A percentile compares a stretch with the other conserved stretches of the same genome.
These are phyloP conservation scores for Primulina eburnea DNA, from an alignment of 257 asterid genomes.

Conservation along the genomic window DNA sequence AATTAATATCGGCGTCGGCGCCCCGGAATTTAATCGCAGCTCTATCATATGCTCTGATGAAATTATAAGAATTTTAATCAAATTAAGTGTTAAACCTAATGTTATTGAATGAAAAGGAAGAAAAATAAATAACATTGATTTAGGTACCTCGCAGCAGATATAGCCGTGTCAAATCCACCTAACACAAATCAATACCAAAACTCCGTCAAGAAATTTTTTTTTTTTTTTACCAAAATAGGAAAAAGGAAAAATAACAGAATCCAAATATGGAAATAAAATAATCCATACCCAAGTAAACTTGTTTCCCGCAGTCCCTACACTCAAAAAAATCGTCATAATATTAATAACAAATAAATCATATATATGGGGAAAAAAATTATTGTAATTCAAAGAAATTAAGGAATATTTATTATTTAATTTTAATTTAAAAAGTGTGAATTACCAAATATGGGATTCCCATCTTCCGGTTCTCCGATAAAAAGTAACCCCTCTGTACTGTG, in stretches of 20 bases:
- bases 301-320: constrained; percentile 73
- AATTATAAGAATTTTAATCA: neutral
- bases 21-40: constrained; percentile 58
- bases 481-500: constrained; percentile 65
- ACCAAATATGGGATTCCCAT: constrained; percentile 79
- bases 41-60: constrained; percentile 48
- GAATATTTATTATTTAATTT: neutral
- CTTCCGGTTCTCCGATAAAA: constrained; percentile 69
- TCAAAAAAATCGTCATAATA: constrained; percentile 7
- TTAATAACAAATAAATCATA: neutral
- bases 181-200: constrained; percentile 12
- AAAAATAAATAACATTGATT: neutral
- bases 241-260: constrained; percentile 11
- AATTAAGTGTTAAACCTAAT: neutral
- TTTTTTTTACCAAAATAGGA: neutral
- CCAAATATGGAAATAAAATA: neutral
- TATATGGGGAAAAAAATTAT: neutral
- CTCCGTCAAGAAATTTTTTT: neutral
- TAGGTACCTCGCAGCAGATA: constrained; percentile 73
- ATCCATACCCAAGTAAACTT: constrained; percentile 60
- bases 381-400: neutral
- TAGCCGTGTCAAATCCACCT: constrained; percentile 96
- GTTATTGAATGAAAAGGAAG: no score
- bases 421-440: neutral
- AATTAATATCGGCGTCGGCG: constrained; percentile 47